phyloP scores from a whole-genome alignment of 352 stramenopile genomes.

The Phytophthora meadii region DNA sequence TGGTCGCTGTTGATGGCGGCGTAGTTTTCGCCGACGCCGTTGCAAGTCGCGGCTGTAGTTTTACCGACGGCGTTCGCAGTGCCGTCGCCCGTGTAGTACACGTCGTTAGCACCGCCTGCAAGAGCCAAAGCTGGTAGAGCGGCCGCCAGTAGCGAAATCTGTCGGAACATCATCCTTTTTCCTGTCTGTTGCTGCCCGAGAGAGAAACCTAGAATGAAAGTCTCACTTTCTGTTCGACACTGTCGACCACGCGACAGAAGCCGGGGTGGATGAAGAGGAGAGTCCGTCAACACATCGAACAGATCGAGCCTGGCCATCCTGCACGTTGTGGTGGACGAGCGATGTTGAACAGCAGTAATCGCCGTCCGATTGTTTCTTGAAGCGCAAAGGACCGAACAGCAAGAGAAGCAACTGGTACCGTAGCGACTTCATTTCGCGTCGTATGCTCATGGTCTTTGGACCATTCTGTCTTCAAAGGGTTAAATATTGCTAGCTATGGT shows the following conservation, averaged over 20 bases:
- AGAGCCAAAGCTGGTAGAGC: slow-evolving; percentile 20
- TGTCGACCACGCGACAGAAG: slow-evolving; percentile 23
- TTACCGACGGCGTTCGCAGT: slow-evolving; percentile 51
- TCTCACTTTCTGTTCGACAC: slow-evolving; percentile 7
- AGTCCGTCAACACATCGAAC: slow-evolving; percentile 17
- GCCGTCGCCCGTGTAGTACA: slow-evolving; percentile 51
- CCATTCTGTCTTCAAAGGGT: too few species aligned
- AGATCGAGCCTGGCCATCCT: slow-evolving; percentile 29
- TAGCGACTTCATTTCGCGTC: not conserved
- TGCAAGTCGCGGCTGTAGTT: slow-evolving; percentile 44
- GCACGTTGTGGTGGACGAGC: slow-evolving; percentile 22
- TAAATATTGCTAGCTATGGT: too few species aligned
- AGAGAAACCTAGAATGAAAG: slow-evolving; percentile 21
- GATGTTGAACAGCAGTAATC: slow-evolving; percentile 30
- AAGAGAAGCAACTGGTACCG: not conserved
- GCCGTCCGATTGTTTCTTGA: slow-evolving; percentile 22
- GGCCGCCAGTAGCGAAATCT: slow-evolving; percentile 14
- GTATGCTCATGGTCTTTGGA: not conserved
- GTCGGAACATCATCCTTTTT: slow-evolving; percentile 23
- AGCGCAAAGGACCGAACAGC: not conserved
- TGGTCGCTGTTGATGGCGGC: slow-evolving; percentile 62
- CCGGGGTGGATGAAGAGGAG: slow-evolving; percentile 18
- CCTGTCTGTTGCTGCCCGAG: slow-evolving; percentile 1
- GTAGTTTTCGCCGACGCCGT: slow-evolving; percentile 53
- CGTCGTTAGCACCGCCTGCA: slow-evolving; percentile 20